Conservation (phyloP, 495 filamentous ascomycete species). For the Hyaloscypha finlandica region DNA sequence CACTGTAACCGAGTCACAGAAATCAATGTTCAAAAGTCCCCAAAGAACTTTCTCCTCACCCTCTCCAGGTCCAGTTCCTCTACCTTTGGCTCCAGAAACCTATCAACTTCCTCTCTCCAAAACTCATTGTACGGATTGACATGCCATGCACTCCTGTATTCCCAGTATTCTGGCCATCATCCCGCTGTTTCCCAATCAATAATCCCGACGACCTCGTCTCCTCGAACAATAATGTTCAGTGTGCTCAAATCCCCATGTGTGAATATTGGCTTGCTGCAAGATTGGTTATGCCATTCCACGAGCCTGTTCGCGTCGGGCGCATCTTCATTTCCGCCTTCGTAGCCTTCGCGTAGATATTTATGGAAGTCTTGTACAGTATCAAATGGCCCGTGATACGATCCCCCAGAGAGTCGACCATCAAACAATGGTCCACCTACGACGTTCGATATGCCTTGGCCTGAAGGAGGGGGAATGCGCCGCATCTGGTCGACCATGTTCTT, state of each 20-base stretch:
- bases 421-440: constrained; percentile 43
- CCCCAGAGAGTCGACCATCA: constrained; percentile 39
- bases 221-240: constrained; percentile 36
- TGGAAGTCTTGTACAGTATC: constrained; percentile 45
- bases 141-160: constrained; percentile 41
- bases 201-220: constrained; percentile 45
- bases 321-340: constrained; percentile 9
- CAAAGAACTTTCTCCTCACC: constrained; percentile 44
- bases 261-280: constrained; percentile 7
- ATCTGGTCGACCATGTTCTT: constrained; percentile 42
- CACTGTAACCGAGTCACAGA: constrained; percentile 9
- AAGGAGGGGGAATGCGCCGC: constrained; percentile 40
- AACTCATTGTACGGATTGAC: constrained; percentile 51
- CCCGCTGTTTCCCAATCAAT: constrained; percentile 56
- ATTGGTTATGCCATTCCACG: not conserved
- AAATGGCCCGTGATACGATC: constrained; percentile 39
- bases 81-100: constrained; percentile 49
- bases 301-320: constrained; percentile 14
- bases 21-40: constrained; percentile 33
- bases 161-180: constrained; percentile 55
- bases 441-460: constrained; percentile 38
- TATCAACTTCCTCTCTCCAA: constrained; percentile 50
- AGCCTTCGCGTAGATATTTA: constrained; percentile 7
- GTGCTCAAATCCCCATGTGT: constrained; percentile 41
- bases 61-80: constrained; percentile 51